Conservation (phyloP, 2,329 filamentous ascomycete species). For the Neocucurbitaria cava region DNA sequence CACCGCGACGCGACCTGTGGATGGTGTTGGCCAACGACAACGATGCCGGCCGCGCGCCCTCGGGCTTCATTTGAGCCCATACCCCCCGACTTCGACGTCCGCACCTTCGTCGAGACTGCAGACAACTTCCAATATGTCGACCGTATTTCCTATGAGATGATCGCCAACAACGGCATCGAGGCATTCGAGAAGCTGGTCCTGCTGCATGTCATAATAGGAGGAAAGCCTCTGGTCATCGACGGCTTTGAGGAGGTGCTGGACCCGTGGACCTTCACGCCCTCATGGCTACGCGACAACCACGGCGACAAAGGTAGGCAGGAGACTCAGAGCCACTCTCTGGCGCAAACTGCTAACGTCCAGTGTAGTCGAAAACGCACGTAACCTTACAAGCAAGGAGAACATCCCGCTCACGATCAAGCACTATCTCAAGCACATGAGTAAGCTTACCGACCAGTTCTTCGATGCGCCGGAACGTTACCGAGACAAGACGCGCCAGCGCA, state of each 20-base stretch:
- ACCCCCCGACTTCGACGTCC: constrained; percentile 81
- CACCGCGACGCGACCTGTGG: constrained; percentile 3
- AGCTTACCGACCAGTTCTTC: constrained; percentile 81
- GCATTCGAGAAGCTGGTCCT: constrained; percentile 86
- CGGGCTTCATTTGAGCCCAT: constrained; percentile 93
- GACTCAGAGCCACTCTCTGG: constrained; percentile 22
- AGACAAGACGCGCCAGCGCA: constrained; percentile 79
- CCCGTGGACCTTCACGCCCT: constrained; percentile 75
- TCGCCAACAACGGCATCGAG: constrained; percentile 76
- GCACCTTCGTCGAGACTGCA: constrained; percentile 75
- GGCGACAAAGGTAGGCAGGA: constrained; percentile 74
- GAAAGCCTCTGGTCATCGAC: constrained; percentile 89
- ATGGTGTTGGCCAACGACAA: constrained; percentile 14
- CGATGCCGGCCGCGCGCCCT: constrained; percentile 80
- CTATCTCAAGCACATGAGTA: constrained; percentile 86
- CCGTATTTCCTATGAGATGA: constrained; percentile 78
- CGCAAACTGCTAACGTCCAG: constrained; percentile 21
- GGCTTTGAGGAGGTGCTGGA: constrained; percentile 82
- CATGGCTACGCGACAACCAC: constrained; percentile 81
- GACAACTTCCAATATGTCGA: constrained; percentile 88
- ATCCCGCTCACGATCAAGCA: constrained; percentile 87
- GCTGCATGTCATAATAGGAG: constrained; percentile 81
- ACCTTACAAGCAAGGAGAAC: constrained; percentile 74
- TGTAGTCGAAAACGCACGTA: constrained; percentile 81
- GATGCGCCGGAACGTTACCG: constrained; percentile 74